Conservation (phyloP, 768 basidiomycete genomes). For the Hemileccinum impolitum region DNA sequence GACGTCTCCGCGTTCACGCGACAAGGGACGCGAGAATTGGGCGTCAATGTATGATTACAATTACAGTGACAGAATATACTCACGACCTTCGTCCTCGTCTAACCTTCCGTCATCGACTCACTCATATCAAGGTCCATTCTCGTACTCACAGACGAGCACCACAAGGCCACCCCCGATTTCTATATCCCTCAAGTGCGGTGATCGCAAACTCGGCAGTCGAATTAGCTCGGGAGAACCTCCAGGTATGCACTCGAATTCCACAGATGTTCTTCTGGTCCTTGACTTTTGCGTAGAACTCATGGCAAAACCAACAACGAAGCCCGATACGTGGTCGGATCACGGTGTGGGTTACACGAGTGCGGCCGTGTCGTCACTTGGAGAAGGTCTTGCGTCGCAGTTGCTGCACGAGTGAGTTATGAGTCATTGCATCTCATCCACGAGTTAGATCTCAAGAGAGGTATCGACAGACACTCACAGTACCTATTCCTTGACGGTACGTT, state of each 20-base stretch:
- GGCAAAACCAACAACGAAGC: neutral
- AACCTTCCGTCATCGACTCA: slow-evolving; percentile 2
- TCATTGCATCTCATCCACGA: too few species aligned
- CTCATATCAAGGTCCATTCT: neutral
- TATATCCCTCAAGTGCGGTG: slow-evolving; percentile 6
- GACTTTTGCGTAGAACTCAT: too few species aligned
- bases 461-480: too few species aligned
- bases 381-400: neutral
- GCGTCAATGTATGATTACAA: slow-evolving; percentile 1
- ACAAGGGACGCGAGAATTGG: neutral
- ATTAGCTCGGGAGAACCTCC: too few species aligned
- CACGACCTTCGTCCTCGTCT: neutral
- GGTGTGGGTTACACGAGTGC: slow-evolving; percentile 13
- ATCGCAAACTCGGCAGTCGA: slow-evolving; percentile 12
- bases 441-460: too few species aligned
- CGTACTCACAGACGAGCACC: neutral
- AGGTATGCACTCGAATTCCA: too few species aligned
- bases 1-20: neutral
- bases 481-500: too few species aligned
- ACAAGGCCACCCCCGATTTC: neutral
- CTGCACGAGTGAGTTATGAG: slow-evolving; percentile 8
- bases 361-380: slow-evolving; percentile 2
- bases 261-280: too few species aligned
- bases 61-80: neutral
- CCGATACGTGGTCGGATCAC: slow-evolving; percentile 16